These are phyloP conservation scores for Trichoderma pleuroti DNA, from an alignment of 2,329 filamentous ascomycete genomes.

Conservation along the genomic window DNA sequence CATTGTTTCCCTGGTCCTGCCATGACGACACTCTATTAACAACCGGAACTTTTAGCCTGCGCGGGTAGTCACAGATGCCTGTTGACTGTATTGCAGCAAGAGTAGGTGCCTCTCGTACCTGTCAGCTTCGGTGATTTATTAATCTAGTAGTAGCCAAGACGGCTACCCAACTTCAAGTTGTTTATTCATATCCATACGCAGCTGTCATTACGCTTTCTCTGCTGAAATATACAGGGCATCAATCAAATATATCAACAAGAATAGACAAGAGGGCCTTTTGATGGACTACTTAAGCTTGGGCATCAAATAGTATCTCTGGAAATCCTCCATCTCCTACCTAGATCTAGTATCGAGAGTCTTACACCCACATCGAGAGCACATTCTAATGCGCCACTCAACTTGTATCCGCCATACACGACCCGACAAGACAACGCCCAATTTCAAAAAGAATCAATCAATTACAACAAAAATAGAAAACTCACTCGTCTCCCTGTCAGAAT, in stretches of 20 bases:
- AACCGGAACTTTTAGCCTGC: not conserved
- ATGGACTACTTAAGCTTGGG: no score
- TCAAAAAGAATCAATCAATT: not conserved
- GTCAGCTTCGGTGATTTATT: not conserved
- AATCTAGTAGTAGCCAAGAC: not conserved
- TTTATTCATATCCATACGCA: not conserved
- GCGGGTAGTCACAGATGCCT: not conserved
- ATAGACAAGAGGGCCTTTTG: no score
- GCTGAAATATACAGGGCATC: no score
- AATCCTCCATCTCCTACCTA: not conserved
- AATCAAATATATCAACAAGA: no score
- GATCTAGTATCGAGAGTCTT: no score
- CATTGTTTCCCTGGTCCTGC: not conserved
- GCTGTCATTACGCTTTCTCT: not conserved
- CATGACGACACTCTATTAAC: not conserved
- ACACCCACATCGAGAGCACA: no score
- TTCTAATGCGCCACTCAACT: not conserved
- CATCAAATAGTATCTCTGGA: no score
- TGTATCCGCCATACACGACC: not conserved
- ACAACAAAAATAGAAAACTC: not conserved
- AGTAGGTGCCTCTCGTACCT: not conserved
- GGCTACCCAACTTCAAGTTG: not conserved
- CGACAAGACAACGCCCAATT: not conserved
- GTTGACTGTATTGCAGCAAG: not conserved
- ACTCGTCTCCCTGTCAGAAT: no score